Evolutionary conservation across 2,329 filamentous ascomycete genomes (phyloP), one percentile per base, ranked within the genome.

Genomic region (Coniochaeta sp.): DNA sequence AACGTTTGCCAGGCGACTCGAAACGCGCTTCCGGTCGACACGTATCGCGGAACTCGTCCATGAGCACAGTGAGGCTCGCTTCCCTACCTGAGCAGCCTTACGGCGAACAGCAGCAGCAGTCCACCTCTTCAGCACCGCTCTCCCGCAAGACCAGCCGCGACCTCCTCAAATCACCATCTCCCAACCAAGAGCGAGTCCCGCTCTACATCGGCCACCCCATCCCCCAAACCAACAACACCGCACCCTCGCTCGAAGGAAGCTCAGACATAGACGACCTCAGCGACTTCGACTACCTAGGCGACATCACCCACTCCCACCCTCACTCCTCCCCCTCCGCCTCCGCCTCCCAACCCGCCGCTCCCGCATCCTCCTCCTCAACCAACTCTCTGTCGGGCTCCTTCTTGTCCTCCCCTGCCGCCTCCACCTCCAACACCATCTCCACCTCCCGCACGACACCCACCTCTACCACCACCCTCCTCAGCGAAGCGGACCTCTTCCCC

Each of bases 221-320:
- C 27, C 53, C 54, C 16, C 35, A 49, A 28, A 48, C 38, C 14
- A 46, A 51, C 30, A 48, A 47, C 8, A 31, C n/a, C n/a, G n/a
- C n/a, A n/a, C 53, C 51, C n/a, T 52, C 55, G 20, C n/a, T n/a
- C n/a, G 61, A 62, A 47, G 56, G 55, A 2, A 64, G 57, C 42
- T 57, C 61, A 2, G 61, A 63, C 27, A 46, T 63, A 12, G 60
- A 60, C 53, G 62, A 61, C 28, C 61, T 61, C 28, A 53, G 63
- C 46, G 56, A 56, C 14, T 60, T 59, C 32, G 62, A 61, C 40
- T 55, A 58, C 26, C 38, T 42, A 9, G 38, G 18, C 28, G 51
- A 20, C 14, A 26, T 6, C 46, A 55, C 55, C 46, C 54, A 28
- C 16, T 50, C 58, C 5, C 54, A 55, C 38, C n/a, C n/a, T n/a